Evolutionary conservation across 1,139 yeast genomes (phyloP).

Genomic region (Suhomyces yuchorum): DNA sequence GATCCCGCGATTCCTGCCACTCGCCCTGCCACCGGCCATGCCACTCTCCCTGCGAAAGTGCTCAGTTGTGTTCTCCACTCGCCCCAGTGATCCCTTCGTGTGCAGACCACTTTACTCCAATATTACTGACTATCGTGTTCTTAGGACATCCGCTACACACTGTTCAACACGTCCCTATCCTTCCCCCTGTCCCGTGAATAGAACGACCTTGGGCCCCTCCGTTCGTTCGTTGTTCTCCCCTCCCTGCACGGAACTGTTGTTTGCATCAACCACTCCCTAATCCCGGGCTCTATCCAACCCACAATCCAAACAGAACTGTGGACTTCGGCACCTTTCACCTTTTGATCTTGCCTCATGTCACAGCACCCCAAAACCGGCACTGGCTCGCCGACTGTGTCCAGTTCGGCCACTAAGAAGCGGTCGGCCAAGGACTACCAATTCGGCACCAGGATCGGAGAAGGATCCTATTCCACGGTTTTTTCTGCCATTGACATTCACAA

Average conservation of each 20-base stretch:
- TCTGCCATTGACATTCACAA: constrained; percentile 65
- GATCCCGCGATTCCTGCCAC: background rate
- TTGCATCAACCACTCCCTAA: background rate
- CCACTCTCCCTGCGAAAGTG: background rate
- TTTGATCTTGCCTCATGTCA: background rate
- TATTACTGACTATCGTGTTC: background rate
- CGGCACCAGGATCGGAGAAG: constrained; percentile 76
- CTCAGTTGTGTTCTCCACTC: background rate
- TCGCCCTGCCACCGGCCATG: no score
- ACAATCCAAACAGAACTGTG: no score
- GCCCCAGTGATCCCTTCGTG: background rate
- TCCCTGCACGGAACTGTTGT: background rate
- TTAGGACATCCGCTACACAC: background rate
- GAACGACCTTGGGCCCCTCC: background rate
- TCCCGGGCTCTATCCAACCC: background rate
- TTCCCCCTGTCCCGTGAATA: background rate
- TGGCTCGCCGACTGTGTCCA: constrained; percentile 8
- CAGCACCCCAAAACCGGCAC: constrained; percentile 2
- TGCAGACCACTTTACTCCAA: constrained; percentile 1
- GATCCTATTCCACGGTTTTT: constrained; percentile 77
- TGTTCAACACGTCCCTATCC: background rate
- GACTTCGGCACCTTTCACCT: background rate
- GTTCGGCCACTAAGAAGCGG: constrained; percentile 20
- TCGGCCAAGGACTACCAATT: constrained; percentile 70
- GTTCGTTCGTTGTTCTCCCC: background rate